phyloP scores from a whole-genome alignment of 2,329 filamentous ascomycete species.

The Lasiodiplodia citricola region DNA sequence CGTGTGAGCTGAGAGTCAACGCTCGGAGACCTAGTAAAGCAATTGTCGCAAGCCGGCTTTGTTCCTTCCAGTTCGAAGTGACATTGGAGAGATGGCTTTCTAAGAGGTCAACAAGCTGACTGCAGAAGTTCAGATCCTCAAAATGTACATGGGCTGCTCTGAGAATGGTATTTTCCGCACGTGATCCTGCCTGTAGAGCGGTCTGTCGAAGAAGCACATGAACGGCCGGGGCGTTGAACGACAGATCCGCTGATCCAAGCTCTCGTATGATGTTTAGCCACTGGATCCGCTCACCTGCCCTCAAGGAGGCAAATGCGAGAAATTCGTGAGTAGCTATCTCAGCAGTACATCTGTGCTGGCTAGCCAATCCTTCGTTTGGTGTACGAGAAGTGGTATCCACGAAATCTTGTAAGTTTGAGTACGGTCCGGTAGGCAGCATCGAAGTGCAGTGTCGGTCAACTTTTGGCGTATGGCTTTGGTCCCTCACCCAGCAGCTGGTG shows the following conservation, averaged over 20 bases:
- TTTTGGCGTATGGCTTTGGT: background rate
- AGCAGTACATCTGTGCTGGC: background rate
- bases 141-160: constrained; percentile 16
- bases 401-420: constrained; percentile 5
- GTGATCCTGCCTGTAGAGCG: constrained; percentile 19
- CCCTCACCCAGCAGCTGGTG: background rate
- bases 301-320: constrained; percentile 20
- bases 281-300: constrained; percentile 25
- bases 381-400: background rate
- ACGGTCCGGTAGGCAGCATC: background rate
- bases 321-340: constrained; percentile 19
- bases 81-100: background rate
- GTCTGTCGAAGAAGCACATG: constrained; percentile 9
- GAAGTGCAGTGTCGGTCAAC: background rate
- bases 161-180: background rate
- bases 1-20: background rate
- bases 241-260: constrained; percentile 13
- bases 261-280: constrained; percentile 27
- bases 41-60: background rate
- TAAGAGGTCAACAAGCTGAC: background rate
- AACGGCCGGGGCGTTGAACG: background rate
- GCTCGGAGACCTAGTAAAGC: constrained; percentile 9
- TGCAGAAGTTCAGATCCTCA: background rate
- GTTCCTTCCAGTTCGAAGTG: constrained; percentile 23
- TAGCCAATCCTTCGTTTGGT: constrained; percentile 13